Base-by-base conservation (phyloP, 768 basidiomycete genomes). In the Royoungia palumana region DNA sequence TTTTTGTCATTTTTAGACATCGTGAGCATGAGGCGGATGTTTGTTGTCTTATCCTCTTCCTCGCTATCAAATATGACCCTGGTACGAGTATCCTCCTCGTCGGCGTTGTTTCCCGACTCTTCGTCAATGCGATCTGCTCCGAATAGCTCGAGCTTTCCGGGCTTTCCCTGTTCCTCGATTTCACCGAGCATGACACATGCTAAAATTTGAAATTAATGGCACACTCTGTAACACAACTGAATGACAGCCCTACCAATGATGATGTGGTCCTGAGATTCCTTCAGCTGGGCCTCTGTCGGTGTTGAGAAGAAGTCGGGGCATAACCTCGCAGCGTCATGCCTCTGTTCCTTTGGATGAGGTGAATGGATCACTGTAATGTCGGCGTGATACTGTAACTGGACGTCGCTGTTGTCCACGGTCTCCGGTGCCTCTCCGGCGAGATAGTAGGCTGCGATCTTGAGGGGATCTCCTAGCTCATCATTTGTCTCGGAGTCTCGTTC, bases 271-370 rank as follows among this genome's bases (percentile, higher is more conserved):
- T 41, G 24, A 12, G 52, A 58, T 6, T 46, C 57, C 1, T 17
- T 19, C 19, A 58, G 25, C 25, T 58, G 57, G 10, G 49, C 48
- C 17, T 35, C 17, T 9, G 32, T 59, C 8, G 57, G 47, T 19
- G 57, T 49, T n/a, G 52, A 45, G 16, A 46, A 54, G 38, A 43
- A 58, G 39, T 58, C 52, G 0, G 57, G 57, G 35, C 48, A 59
- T 17, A 57, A 41, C 10, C 57, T 46, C 16, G 51, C 47, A 41
- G 46, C 53, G 24, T 58, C 57, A 8, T 39, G 56, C n/a, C 34
- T 41, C 12, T 49, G 47, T 13, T 36, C 25, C 30, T 47, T 34
- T 6, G 49, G 52, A 42, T 51, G 28, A 2, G 57, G 57, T 3
- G 53, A 46, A 34, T 54, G 46, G 7, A 50, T 22, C 1, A 39